Conservation (phyloP, 1,284 basidiomycete genomes). For the Cryptococcus neoformans region DNA sequence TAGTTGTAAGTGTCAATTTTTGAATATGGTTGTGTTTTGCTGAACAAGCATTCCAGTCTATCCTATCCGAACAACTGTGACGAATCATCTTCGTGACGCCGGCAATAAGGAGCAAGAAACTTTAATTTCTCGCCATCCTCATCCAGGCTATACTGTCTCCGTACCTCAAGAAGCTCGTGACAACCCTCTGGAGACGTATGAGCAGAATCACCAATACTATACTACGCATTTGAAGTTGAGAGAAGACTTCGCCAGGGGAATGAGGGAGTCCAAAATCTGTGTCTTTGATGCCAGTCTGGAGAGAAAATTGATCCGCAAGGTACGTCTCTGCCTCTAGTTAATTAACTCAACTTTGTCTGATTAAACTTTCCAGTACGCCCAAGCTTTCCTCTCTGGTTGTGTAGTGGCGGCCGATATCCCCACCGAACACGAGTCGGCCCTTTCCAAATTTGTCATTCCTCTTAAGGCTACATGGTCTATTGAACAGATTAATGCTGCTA, state of each 20-base stretch:
- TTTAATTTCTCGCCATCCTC: constrained; percentile 32
- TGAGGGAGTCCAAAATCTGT: constrained; percentile 46
- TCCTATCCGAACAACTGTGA: constrained; percentile 46
- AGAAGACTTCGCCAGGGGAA: constrained; percentile 44
- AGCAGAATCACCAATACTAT: constrained; percentile 33
- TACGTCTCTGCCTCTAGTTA: constrained; percentile 7
- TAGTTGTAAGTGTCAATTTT: constrained; percentile 26
- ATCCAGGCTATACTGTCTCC: constrained; percentile 44
- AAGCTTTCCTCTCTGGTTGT: constrained; percentile 46
- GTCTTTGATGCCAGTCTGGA: constrained; percentile 50
- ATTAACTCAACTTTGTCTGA: neutral
- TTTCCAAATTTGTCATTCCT: constrained; percentile 36
- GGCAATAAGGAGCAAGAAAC: constrained; percentile 6
- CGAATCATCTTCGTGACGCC: constrained; percentile 15
- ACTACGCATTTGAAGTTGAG: constrained; percentile 31
- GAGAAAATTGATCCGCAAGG: constrained; percentile 48
- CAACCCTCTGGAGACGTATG: constrained; percentile 42
- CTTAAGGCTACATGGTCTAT: constrained; percentile 41
- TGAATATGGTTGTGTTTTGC: neutral
- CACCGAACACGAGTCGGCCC: constrained; percentile 44
- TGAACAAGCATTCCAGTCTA: constrained; percentile 31
- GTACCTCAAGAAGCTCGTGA: constrained; percentile 23
- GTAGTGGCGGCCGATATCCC: constrained; percentile 47
- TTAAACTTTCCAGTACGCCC: constrained; percentile 33
- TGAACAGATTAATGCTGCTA: constrained; percentile 34